Base-by-base conservation (phyloP, 441 rosid genomes). In the Erodium trifolium region DNA sequence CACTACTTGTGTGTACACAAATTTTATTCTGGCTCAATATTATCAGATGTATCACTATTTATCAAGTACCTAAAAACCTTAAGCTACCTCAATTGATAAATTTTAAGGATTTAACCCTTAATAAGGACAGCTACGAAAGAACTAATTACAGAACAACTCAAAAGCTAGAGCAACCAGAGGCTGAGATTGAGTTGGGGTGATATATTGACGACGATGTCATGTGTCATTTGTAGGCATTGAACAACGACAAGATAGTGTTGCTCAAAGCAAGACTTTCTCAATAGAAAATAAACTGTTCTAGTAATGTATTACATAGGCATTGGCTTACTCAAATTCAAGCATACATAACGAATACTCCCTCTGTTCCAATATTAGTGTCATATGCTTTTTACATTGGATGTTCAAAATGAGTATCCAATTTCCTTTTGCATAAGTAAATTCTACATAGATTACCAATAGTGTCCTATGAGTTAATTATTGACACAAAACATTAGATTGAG, bases 131-230 rank as follows among this genome's bases (percentile, higher is more conserved):
- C 31, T 59, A 59, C 12, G 17, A 11, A 59, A 59, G 63, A 19
- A 59, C 11, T 9, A 57, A 57, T 57, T 17, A 23, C 29, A 17
- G 17, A 59, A 57, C 63, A 57, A 18, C 63, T 59, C 12, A 18
- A 18, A 59, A 59, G 10, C 11, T 18, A 18, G 63, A 10, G 4
- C 29, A 59, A 9, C 31, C 6, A 59, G 63, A 7, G 12, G 29
- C 13, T 47, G 63, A 59, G 13, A 19, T 59, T 59, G 63, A 19
- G 31, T 59, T 19, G 63, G 63, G 63, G 3, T 57, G 63, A 57
- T 18, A 11, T 18, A 27, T 59, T 23, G 3, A 18, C 2, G 41
- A 59, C 34, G 34, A 31, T 60, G 14, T 11, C 34, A 60, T 23
- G 2, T 11, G 65, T 27, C 65, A 60, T 19, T 60, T 60, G 65